A percentile compares a stretch with the other conserved stretches of the same genome.
These are phyloP conservation scores for Guyanaporus albipodus DNA, from an alignment of 768 basidiomycete genomes.

Conservation along the genomic window DNA sequence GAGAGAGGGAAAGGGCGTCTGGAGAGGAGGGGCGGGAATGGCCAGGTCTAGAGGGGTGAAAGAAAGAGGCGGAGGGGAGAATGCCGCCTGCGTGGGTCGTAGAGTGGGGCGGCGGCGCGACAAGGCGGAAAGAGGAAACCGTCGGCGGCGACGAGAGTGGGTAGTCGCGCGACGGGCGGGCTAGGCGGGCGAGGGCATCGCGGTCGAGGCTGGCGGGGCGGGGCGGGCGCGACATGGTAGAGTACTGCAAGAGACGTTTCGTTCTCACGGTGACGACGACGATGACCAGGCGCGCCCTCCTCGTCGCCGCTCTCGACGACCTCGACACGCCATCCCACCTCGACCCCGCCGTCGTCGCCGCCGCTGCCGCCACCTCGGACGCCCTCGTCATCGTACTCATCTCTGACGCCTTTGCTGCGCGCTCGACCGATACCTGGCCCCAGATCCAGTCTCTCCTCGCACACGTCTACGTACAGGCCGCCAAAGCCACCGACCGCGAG, in stretches of 20 bases:
- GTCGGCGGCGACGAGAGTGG: constrained; percentile 29
- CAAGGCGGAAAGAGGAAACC: constrained; percentile 23
- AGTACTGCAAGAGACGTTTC: neutral
- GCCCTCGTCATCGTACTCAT: constrained; percentile 62
- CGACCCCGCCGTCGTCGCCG: constrained; percentile 47
- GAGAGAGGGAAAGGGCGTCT: constrained; percentile 37
- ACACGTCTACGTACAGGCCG: constrained; percentile 83
- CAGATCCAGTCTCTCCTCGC: constrained; percentile 74
- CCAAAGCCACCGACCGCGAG: constrained; percentile 61
- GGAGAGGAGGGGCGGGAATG: constrained; percentile 40
- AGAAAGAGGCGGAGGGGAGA: constrained; percentile 76
- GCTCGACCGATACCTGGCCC: constrained; percentile 50
- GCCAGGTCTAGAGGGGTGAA: constrained; percentile 61
- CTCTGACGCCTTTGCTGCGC: constrained; percentile 52
- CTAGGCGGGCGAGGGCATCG: constrained; percentile 5
- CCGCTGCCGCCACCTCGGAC: constrained; percentile 40
- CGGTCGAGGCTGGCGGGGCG: constrained; percentile 17
- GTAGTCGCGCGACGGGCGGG: constrained; percentile 11
- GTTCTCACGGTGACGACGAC: constrained; percentile 17
- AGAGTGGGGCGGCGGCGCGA: constrained; percentile 47
- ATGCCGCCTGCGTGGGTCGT: constrained; percentile 72
- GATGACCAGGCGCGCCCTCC: constrained; percentile 27
- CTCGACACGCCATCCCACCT: constrained; percentile 56
- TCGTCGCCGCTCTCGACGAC: constrained; percentile 52
- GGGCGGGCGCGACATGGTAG: neutral